Evolutionary conservation across 352 stramenopile species (phyloP).

Genomic region (Phytophthora pseudosyringae): DNA sequence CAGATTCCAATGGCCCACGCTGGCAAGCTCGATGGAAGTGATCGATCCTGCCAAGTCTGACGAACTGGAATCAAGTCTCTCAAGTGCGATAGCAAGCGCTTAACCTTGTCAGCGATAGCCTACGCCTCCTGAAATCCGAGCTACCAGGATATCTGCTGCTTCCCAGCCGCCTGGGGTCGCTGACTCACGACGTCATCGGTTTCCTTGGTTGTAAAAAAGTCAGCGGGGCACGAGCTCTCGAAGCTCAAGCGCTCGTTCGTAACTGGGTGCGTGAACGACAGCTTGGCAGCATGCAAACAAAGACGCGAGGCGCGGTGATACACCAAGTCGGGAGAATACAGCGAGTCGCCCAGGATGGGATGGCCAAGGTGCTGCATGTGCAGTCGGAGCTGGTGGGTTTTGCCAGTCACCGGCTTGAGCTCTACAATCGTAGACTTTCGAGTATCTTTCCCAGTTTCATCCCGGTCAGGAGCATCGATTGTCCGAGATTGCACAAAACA

Average conservation of each 20-base stretch:
- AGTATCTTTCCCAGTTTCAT: not conserved
- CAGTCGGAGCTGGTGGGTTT: slow-evolving; percentile 96
- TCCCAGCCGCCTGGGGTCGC: slow-evolving; percentile 12
- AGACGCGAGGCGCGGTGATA: slow-evolving; percentile 48
- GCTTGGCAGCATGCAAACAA: slow-evolving; percentile 52
- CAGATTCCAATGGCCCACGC: not conserved
- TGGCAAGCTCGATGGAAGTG: not conserved
- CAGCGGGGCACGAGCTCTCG: slow-evolving; percentile 28
- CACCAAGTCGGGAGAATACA: slow-evolving; percentile 77
- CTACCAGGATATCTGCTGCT: not conserved
- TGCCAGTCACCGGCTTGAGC: slow-evolving; percentile 77
- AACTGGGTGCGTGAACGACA: slow-evolving; percentile 56
- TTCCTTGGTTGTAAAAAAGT: slow-evolving; percentile 25
- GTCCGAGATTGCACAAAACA: slow-evolving; percentile 29
- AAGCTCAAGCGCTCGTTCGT: slow-evolving; percentile 45
- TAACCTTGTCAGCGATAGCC: no score
- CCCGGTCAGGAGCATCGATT: slow-evolving; percentile 1
- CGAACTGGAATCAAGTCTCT: not conserved
- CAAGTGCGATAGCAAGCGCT: no score
- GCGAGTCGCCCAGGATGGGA: slow-evolving; percentile 92
- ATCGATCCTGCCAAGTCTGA: not conserved
- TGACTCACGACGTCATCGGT: slow-evolving; percentile 1
- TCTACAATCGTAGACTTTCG: slow-evolving; percentile 53
- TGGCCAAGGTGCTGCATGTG: slow-evolving; percentile 93
- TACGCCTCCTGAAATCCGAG: no score